Evolutionary conservation across 2,329 filamentous ascomycete species (phyloP).

Genomic region (Fusarium udum): DNA sequence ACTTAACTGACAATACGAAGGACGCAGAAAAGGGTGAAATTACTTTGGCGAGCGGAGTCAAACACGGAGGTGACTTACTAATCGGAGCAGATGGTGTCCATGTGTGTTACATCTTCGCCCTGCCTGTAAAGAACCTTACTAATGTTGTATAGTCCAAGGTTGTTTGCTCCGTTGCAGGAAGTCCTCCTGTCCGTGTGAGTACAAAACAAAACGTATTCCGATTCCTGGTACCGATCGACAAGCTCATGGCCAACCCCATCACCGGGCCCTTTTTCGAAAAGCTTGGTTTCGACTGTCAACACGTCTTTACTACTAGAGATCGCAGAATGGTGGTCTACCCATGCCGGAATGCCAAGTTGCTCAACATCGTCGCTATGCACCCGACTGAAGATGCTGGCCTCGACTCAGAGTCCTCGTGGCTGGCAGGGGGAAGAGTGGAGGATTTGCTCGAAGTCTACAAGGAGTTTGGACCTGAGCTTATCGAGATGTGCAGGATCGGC

Average conservation of each 20-base stretch:
- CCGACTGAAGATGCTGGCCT: not conserved
- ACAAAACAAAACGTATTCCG: slow-evolving; percentile 5
- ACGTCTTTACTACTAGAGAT: not conserved
- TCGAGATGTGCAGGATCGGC: not conserved
- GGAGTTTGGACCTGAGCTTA: not conserved
- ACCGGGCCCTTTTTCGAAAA: not conserved
- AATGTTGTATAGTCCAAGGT: not conserved
- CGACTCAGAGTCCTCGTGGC: not conserved
- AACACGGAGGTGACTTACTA: not conserved
- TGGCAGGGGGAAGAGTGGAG: not conserved
- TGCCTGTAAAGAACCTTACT: rapidly evolving
- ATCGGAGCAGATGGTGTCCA: slow-evolving; percentile 11
- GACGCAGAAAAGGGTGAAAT: slow-evolving; percentile 2
- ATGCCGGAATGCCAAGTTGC: not conserved
- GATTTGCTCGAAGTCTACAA: not conserved
- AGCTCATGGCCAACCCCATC: not conserved
- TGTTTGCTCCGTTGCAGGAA: not conserved
- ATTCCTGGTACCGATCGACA: slow-evolving; percentile 6
- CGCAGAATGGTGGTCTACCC: slow-evolving; percentile 1
- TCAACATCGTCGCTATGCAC: slow-evolving; percentile 2
- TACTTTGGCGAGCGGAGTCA: not conserved
- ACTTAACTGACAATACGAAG: not conserved
- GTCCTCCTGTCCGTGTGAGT: not conserved
- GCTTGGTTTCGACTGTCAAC: slow-evolving; percentile 1
- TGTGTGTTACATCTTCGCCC: not conserved